Base-by-base conservation (phyloP, 106 monocot species). In the Narthecium ossifragum region DNA sequence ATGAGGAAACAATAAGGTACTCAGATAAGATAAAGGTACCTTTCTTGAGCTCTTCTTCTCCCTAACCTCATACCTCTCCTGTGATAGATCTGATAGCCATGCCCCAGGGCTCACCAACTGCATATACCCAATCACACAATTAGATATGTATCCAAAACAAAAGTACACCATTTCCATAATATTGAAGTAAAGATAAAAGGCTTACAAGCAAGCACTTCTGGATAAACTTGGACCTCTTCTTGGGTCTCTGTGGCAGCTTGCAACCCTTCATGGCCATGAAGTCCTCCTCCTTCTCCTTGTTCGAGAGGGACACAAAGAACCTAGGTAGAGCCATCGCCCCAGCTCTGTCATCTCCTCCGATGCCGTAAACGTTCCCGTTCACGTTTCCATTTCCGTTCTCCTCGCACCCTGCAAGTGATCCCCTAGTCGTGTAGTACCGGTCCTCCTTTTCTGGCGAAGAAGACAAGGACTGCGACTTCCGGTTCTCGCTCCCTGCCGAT, bases 181-280 rank as follows among this genome's bases (percentile, higher is more conserved):
- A 39, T 37, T 32, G 33, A 22, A 26, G 8, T 63, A 45, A 53
- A 28, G 62, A 36, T 15, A 31, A 66, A 15, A 34, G 25, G 47
- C 71, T 36, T 78, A 93, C 92, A 62, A 93, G 74, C 32, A 93
- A 68, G 46, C 71, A 70, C 47, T 84, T 85, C 55, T 93, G 92
- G 29, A 88, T 61, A 29, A 73, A 68, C 76, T 98, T 98, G 43
- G 96, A 65, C 59, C 96, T 78, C 79, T 98, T 98, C 67, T 79
- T 90, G 21, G 96, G 96, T 28, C 96, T 78, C 58, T 98, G 96
- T 0, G 96, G 96, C 32, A 98, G 71, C 65, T 91, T 98, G 72
- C 96, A 98, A 9, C 90, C 90, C 62, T 98, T 98, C 96, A 98
- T 98, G 0, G 74, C 81, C 78, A 98, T 73, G 72, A 98, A 98